These are phyloP conservation scores for slime mould (Dictyostelium discoideum) DNA, from an alignment of 78 protist species.

Conservation along the genomic window DNA sequence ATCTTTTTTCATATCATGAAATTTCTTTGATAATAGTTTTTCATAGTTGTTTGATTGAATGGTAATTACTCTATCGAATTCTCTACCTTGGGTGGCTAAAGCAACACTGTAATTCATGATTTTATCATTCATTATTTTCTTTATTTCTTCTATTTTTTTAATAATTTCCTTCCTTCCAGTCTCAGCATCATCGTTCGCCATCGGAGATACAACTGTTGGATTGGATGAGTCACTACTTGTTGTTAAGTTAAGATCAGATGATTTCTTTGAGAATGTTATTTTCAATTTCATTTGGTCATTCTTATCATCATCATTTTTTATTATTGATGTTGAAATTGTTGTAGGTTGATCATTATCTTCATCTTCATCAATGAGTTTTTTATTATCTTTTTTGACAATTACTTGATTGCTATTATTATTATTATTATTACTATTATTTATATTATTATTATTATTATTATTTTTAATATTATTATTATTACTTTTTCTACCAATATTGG, in stretches of 20 bases:
- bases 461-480: not conserved
- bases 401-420: not conserved
- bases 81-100: constrained; percentile 24
- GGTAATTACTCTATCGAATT: constrained; percentile 25
- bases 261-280: not conserved
- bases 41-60: constrained; percentile 55
- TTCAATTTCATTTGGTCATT: not conserved
- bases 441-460: not conserved
- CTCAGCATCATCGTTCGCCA: not conserved
- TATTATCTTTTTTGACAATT: not conserved
- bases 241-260: not conserved
- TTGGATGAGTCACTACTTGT: not conserved
- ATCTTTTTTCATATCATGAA: constrained; percentile 55
- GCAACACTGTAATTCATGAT: not conserved
- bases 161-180: not conserved
- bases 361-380: not conserved
- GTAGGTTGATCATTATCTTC: not conserved
- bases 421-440: not conserved
- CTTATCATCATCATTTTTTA: not conserved
- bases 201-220: not conserved
- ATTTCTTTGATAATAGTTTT: constrained; percentile 36
- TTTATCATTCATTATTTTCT: not conserved
- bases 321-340: not conserved
- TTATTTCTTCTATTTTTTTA: constrained; percentile 9
- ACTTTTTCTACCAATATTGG: not conserved